phyloP scores from a whole-genome alignment of 2,329 filamentous ascomycete genomes.

The Sclerotiophoma versabilis region DNA sequence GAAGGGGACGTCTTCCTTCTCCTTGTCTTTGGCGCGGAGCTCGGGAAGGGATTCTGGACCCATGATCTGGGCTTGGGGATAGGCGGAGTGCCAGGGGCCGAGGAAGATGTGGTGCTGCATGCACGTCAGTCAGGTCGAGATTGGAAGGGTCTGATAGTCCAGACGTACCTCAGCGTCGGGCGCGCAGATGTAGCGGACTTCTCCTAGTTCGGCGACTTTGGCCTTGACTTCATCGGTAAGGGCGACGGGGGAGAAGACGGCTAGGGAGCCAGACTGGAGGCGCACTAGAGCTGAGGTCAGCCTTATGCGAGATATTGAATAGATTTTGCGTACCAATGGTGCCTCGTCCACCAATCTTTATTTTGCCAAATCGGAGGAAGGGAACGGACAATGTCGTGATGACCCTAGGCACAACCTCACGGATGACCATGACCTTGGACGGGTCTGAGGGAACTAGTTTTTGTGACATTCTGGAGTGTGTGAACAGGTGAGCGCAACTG shows the following conservation, averaged over 20 bases:
- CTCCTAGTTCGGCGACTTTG: conserved; percentile 63
- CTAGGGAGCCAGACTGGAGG: conserved; percentile 77
- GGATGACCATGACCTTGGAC: conserved; percentile 86
- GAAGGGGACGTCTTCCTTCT: conserved; percentile 68
- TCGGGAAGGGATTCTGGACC: conserved; percentile 83
- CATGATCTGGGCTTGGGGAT: conserved; percentile 79
- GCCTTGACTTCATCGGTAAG: conserved; percentile 79
- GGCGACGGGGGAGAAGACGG: conserved; percentile 90
- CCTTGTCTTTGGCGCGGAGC: conserved; percentile 70
- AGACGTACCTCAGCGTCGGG: conserved; percentile 72
- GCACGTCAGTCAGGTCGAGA: not conserved
- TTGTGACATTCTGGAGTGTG: conserved; percentile 39
- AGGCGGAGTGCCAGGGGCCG: conserved; percentile 81
- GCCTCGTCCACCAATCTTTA: conserved; percentile 86
- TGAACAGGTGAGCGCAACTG: not conserved
- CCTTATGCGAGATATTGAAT: not conserved
- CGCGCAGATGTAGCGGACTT: conserved; percentile 84
- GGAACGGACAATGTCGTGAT: conserved; percentile 82
- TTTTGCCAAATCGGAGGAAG: conserved; percentile 78
- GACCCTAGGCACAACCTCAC: conserved; percentile 75
- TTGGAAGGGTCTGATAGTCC: not conserved
- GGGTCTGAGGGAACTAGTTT: conserved; percentile 67
- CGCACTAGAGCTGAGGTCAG: conserved; percentile 63
- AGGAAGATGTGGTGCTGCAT: conserved; percentile 86
- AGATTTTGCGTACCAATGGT: conserved; percentile 72